A percentile compares a stretch with the other conserved stretches of the same genome.
phyloP scores from a whole-genome alignment of 2,329 filamentous ascomycete species.

The Triangularia verruculosa region DNA sequence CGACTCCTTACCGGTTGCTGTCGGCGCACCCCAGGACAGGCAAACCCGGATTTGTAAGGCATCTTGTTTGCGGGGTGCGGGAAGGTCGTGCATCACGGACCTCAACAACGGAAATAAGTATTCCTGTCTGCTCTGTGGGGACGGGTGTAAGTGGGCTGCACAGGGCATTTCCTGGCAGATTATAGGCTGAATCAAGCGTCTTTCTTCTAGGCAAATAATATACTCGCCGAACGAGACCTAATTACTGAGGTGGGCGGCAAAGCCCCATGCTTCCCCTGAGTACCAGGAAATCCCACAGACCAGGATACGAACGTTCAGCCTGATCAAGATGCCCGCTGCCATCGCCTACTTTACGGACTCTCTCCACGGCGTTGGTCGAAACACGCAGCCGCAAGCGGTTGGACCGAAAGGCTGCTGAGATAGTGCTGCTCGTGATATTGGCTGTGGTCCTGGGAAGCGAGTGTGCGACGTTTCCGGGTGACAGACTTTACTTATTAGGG shows the following conservation, averaged over 20 bases:
- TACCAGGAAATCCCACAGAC: slow-evolving; percentile 6
- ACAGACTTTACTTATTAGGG: slow-evolving; percentile 22
- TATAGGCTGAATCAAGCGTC: slow-evolving; percentile 20
- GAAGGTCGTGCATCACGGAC: slow-evolving; percentile 10
- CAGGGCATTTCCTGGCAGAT: slow-evolving; percentile 3
- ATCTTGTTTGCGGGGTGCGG: slow-evolving; percentile 19
- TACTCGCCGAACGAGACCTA: slow-evolving; percentile 2
- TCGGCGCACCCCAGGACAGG: not conserved
- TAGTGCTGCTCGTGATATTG: not conserved
- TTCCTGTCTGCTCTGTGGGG: not conserved
- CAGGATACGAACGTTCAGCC: not conserved
- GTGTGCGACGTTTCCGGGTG: slow-evolving; percentile 21
- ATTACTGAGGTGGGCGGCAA: not conserved
- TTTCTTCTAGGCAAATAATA: slow-evolving; percentile 13
- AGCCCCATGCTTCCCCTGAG: not conserved
- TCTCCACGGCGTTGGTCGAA: slow-evolving; percentile 23
- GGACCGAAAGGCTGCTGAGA: not conserved
- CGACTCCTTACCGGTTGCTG: not conserved
- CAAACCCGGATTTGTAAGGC: slow-evolving; percentile 15
- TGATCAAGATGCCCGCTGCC: slow-evolving; percentile 5
- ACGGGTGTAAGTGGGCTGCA: not conserved
- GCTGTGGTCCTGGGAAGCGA: not conserved
- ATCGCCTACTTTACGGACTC: slow-evolving; percentile 21
- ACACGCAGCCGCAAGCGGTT: slow-evolving; percentile 7
- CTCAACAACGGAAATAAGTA: not conserved